These are phyloP conservation scores for Phytophthora vignae DNA, from an alignment of 352 stramenopile species.

Conservation along the genomic window DNA sequence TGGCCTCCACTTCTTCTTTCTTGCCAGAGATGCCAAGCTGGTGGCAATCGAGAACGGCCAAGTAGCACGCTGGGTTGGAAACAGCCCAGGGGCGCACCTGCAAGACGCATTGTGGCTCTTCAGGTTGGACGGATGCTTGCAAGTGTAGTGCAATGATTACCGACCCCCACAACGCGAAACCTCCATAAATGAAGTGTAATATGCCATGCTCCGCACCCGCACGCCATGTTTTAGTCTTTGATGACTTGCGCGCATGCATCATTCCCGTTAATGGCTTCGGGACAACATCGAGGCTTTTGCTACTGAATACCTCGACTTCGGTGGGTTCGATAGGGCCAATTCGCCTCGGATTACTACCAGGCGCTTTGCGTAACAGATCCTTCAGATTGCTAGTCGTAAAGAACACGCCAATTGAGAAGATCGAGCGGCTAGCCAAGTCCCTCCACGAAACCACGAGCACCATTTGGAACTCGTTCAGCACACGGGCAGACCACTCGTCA, in stretches of 20 bases:
- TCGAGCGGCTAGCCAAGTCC: slow-evolving; percentile 28
- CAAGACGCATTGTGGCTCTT: not conserved
- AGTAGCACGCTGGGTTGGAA: not conserved
- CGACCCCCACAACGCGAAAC: slow-evolving; percentile 29
- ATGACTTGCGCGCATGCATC: not conserved
- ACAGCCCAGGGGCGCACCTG: not conserved
- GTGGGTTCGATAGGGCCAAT: slow-evolving; percentile 12
- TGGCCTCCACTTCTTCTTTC: not conserved
- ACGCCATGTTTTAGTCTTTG: not conserved
- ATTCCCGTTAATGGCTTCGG: not conserved
- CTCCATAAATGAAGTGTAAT: slow-evolving; percentile 7
- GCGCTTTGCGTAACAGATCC: slow-evolving; percentile 17
- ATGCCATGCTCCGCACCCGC: not conserved
- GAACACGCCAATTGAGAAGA: slow-evolving; percentile 37
- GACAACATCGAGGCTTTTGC: not conserved
- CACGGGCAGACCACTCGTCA: slow-evolving; percentile 31
- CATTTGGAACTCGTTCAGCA: slow-evolving; percentile 42
- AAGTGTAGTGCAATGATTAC: slow-evolving; percentile 31
- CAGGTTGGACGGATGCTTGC: slow-evolving; percentile 23
- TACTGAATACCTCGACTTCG: not conserved
- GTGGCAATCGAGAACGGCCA: slow-evolving; percentile 6
- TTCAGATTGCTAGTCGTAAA: slow-evolving; percentile 31
- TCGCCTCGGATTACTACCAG: not conserved
- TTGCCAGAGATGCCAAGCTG: not conserved
- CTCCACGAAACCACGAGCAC: slow-evolving; percentile 35